Conservation (phyloP, 1,139 yeast species). For the Nakaseomyces kungkrabaensis region DNA sequence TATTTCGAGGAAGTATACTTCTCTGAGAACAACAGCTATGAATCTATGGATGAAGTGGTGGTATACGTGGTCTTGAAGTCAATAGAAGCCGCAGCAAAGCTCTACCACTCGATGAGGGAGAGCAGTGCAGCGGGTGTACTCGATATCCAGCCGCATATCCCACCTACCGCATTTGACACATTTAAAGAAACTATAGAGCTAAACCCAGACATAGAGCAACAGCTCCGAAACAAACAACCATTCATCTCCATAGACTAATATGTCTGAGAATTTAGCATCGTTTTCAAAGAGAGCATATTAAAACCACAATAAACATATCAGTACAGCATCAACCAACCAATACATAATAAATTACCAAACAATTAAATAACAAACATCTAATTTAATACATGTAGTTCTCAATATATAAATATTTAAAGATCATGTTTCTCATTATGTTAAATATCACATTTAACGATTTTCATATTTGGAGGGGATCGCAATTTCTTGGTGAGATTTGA, state of each 20-base stretch:
- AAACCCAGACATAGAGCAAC: background rate
- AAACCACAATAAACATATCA: no score
- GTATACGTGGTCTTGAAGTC: slow-evolving; percentile 5
- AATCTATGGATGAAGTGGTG: slow-evolving; percentile 1
- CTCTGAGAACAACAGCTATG: slow-evolving; percentile 6
- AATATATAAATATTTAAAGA: no score
- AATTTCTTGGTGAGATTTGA: no score
- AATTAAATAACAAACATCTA: no score
- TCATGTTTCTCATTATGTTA: no score
- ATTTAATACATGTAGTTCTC: no score
- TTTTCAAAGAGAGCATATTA: no score
- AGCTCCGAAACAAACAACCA: background rate
- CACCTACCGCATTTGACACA: background rate
- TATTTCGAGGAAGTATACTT: slow-evolving; percentile 6
- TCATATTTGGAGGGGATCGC: no score
- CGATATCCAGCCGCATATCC: slow-evolving; percentile 4
- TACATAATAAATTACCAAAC: no score
- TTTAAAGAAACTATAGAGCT: background rate
- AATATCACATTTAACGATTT: no score
- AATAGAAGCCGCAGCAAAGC: slow-evolving; percentile 2
- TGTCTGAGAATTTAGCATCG: no score
- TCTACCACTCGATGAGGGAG: background rate
- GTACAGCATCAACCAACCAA: no score
- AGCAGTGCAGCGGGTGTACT: background rate
- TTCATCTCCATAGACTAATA: background rate